These are phyloP conservation scores for Hymenoscyphus infarciens DNA, from an alignment of 2,329 filamentous ascomycete genomes.

Conservation along the genomic window DNA sequence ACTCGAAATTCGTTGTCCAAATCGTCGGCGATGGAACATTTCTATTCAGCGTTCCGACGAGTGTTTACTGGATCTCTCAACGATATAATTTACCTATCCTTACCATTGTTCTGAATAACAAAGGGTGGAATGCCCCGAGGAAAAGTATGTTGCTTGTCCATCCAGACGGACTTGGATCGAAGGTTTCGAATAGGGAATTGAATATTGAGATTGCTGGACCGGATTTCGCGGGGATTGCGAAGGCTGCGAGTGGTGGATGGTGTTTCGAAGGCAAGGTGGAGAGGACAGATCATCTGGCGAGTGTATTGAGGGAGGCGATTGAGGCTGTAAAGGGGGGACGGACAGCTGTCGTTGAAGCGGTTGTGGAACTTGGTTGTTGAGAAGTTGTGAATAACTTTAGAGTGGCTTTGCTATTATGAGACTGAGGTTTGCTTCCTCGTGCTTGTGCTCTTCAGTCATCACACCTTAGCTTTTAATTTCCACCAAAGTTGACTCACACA, in stretches of 20 bases:
- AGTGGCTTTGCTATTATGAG: not conserved
- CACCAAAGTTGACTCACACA: no score
- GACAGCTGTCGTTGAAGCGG: slow-evolving; percentile 57
- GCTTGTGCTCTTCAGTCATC: not conserved
- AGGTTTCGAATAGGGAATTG: slow-evolving; percentile 59
- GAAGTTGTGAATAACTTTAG: not conserved
- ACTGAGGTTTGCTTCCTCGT: not conserved
- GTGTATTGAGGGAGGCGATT: slow-evolving; percentile 54
- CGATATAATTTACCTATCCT: slow-evolving; percentile 64
- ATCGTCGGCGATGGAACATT: slow-evolving; percentile 67
- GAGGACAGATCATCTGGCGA: slow-evolving; percentile 52
- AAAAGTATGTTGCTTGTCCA: slow-evolving; percentile 61
- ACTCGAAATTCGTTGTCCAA: slow-evolving; percentile 58
- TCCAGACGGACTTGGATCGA: slow-evolving; percentile 58
- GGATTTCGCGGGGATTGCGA: slow-evolving; percentile 65
- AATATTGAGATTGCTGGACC: slow-evolving; percentile 65
- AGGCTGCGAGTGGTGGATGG: slow-evolving; percentile 59
- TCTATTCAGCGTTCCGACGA: slow-evolving; percentile 61
- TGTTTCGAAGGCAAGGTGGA: slow-evolving; percentile 58
- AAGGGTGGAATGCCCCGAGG: slow-evolving; percentile 65
- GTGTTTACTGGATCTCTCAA: slow-evolving; percentile 66
- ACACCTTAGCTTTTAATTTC: no score
- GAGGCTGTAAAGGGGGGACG: slow-evolving; percentile 53
- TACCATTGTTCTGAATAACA: slow-evolving; percentile 66
- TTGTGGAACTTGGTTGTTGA: slow-evolving; percentile 31